Base-by-base conservation (phyloP, 129 eudicot species). In the Lonicera japonica region DNA sequence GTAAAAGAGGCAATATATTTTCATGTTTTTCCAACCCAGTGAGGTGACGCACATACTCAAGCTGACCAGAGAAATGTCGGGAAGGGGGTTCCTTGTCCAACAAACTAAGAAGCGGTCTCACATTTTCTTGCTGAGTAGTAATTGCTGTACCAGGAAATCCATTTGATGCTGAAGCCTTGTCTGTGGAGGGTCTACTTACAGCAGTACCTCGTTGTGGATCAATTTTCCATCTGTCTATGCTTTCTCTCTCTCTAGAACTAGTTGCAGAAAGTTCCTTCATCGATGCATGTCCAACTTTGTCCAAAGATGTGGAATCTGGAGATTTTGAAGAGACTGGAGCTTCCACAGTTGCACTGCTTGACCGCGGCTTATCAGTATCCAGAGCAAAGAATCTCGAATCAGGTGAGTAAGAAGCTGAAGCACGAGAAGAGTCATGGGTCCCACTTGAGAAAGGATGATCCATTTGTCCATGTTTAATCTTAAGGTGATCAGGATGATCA, bases 41-140 rank as follows among this genome's bases (percentile, higher is more conserved):
- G 40, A 92, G 85, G 70, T 92, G 94, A 10, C 83, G 80, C 34
- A 84, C 89, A 80, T 84, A 85, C 73, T 91, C 97, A 54, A 91
- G 89, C 82, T 91, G 95, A 54, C 95, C 96, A 6, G 96, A 87
- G 67, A 80, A 78, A 80, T 80, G 96, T 62, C 91, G 81, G 6
- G 98, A 92, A 63, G 92, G 98, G 50, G 98, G 98, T 77, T 92
- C 98, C 76, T 87, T 92, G 0, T 92, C 98, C 86, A 92, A 79
- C 65, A 92, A 74, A 80, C 98, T 92, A 48, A 92, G 77, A 69
- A 92, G 98, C 24, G 98, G 98, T 8, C 98, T 75, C 14, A 88
- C 90, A 48, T 91, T 83, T 72, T 91, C 98, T 70, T 84, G 98
- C 64, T 83, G 94, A 54, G 67, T n/a, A 62, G 36, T n/a, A n/a